phyloP scores from a whole-genome alignment of 179 eudicot genomes.

The Pouteria campechiana region DNA sequence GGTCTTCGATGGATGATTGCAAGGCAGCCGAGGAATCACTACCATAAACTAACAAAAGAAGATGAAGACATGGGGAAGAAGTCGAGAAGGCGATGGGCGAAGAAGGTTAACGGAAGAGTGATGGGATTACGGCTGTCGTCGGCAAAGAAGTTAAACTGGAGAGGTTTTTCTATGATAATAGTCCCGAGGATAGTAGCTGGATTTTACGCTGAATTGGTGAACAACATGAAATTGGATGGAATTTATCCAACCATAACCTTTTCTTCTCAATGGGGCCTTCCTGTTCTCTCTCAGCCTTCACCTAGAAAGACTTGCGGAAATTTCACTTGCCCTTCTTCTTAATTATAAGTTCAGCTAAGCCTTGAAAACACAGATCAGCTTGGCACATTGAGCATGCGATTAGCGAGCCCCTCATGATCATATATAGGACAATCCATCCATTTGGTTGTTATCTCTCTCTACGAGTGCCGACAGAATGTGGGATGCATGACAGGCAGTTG shows the following conservation, averaged over 20 bases:
- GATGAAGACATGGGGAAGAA: constrained; percentile 10
- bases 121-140: constrained; percentile 20
- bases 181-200: constrained; percentile 19
- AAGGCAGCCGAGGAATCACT: constrained; percentile 9
- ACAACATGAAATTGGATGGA: constrained; percentile 19
- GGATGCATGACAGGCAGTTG: no score
- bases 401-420: no score
- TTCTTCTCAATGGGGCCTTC: constrained; percentile 37
- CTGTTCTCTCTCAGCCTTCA: constrained; percentile 29
- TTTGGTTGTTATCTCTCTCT: no score
- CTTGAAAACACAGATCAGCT: no score
- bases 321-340: no score
- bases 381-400: no score
- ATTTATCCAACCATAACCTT: constrained; percentile 17
- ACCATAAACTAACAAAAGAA: constrained; percentile 16
- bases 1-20: constrained; percentile 1
- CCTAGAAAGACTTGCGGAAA: no score
- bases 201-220: constrained; percentile 14
- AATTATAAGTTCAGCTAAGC: no score
- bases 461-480: no score
- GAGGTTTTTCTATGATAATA: constrained; percentile 14
- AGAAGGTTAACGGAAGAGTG: constrained; percentile 14
- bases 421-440: no score
- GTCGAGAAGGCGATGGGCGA: constrained; percentile 16
- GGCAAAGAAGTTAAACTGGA: constrained; percentile 28